Conservation (phyloP, 331 rosid genomes). For the Arachis monticola region DNA sequence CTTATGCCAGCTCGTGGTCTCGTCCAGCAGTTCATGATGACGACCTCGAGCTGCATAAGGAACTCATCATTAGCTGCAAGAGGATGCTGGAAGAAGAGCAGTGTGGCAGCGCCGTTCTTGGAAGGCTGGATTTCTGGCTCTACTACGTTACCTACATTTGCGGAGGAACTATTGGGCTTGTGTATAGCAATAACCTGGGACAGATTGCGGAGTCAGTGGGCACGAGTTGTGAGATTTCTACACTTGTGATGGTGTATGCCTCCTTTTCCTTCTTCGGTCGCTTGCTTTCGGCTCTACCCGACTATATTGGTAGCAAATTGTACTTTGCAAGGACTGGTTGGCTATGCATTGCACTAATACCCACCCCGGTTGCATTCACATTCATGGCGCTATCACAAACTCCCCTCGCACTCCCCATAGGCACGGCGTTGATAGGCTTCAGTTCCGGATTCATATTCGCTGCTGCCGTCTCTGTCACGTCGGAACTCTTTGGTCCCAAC, state of each 20-base stretch:
- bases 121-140: conserved; percentile 83
- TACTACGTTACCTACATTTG: conserved; percentile 79
- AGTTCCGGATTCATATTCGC: conserved; percentile 97
- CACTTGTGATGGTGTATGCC: conserved; percentile 79
- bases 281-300: conserved; percentile 89
- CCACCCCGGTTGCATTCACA: conserved; percentile 86
- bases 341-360: conserved; percentile 79
- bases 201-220: conserved; percentile 89
- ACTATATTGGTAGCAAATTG: conserved; percentile 82
- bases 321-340: conserved; percentile 98
- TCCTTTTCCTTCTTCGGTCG: conserved; percentile 94
- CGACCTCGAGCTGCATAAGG: conserved; percentile 92
- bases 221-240: conserved; percentile 54
- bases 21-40: conserved; percentile 61
- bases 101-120: conserved; percentile 55
- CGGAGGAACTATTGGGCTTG: conserved; percentile 95
- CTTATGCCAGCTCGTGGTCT: conserved; percentile 80
- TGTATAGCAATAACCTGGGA: conserved; percentile 92
- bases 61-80: conserved; percentile 62
- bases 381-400: conserved; percentile 67
- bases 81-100: conserved; percentile 89
- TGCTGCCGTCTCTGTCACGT: conserved; percentile 88
- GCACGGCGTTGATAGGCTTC: conserved; percentile 79
- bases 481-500: conserved; percentile 93
- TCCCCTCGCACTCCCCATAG: conserved; percentile 50